phyloP scores from a whole-genome alignment of 139 green algal species.

The Chlorella sp. region DNA sequence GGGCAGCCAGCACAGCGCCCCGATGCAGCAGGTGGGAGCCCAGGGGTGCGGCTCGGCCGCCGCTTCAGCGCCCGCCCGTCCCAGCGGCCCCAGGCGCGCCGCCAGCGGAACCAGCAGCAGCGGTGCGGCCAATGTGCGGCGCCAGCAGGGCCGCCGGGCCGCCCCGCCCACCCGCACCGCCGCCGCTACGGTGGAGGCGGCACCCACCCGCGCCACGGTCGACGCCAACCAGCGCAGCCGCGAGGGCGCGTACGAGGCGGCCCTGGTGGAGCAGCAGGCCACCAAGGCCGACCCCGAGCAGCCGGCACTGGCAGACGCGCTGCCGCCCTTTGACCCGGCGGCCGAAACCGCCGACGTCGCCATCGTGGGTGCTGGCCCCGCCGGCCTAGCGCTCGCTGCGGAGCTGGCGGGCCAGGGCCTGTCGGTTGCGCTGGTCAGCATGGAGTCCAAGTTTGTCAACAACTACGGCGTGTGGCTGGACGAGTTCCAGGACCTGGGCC shows the following conservation, averaged over 20 bases:
- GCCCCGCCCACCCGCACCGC: neutral
- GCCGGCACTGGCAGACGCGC: constrained; percentile 53
- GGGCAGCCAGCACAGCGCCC: too few species aligned
- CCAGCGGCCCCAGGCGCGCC: neutral
- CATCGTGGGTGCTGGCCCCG: constrained; percentile 91
- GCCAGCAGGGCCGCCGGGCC: neutral
- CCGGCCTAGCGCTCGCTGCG: constrained; percentile 88
- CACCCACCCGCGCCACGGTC: neutral
- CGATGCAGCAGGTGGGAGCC: too few species aligned
- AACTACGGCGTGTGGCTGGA: constrained; percentile 99
- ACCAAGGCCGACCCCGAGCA: constrained; percentile 76
- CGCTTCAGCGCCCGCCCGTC: neutral
- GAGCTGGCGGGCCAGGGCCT: constrained; percentile 86
- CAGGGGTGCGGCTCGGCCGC: too few species aligned
- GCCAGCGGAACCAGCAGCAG: neutral
- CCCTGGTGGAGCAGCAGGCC: constrained; percentile 70
- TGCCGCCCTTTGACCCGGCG: constrained; percentile 49
- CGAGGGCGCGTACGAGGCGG: constrained; percentile 69
- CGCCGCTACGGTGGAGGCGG: neutral
- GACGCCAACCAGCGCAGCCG: constrained; percentile 67
- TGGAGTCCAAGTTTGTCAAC: constrained; percentile 74
- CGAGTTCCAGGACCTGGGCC: constrained; percentile 94
- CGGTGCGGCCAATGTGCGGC: neutral
- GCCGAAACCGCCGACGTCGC: constrained; percentile 64
- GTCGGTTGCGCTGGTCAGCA: constrained; percentile 76